Evolutionary conservation across 768 basidiomycete species (phyloP).

Genomic region (Macrolepiota fuliginosa): DNA sequence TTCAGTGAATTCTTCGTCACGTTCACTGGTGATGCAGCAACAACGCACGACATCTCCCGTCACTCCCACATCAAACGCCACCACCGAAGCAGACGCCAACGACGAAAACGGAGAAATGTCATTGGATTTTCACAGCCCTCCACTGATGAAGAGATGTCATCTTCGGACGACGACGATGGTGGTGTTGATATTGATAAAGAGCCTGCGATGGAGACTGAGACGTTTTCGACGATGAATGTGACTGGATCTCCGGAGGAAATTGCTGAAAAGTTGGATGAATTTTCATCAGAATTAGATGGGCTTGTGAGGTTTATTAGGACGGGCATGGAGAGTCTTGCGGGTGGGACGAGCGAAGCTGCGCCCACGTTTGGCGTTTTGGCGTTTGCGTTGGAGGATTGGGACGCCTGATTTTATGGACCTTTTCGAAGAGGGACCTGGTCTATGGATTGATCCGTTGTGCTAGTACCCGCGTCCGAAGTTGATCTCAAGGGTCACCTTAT

Average conservation of each 20-base stretch:
- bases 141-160: conserved; percentile 25
- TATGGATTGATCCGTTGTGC: too few relatives aligned
- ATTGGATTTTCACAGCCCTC: conserved; percentile 56
- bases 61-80: conserved; percentile 55
- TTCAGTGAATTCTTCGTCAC: conserved; percentile 65
- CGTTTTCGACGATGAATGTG: conserved; percentile 42
- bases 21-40: conserved; percentile 57
- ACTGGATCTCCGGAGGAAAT: conserved; percentile 43
- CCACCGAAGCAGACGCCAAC: conserved; percentile 62
- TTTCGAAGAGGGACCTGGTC: not conserved
- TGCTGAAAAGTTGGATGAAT: conserved; percentile 52
- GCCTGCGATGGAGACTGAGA: conserved; percentile 18
- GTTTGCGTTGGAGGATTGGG: conserved; percentile 81
- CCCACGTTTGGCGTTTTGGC: conserved; percentile 69
- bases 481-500: too few relatives aligned
- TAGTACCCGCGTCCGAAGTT: too few relatives aligned
- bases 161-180: conserved; percentile 44
- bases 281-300: conserved; percentile 68
- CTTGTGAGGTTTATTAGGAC: conserved; percentile 67
- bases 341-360: conserved; percentile 56
- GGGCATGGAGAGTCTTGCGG: conserved; percentile 67
- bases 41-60: conserved; percentile 56
- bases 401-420: conserved; percentile 32
- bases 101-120: conserved; percentile 51
- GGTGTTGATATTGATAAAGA: conserved; percentile 17